Base-by-base conservation (phyloP, 805 yeast genomes). In the Komagataella ulmi region DNA sequence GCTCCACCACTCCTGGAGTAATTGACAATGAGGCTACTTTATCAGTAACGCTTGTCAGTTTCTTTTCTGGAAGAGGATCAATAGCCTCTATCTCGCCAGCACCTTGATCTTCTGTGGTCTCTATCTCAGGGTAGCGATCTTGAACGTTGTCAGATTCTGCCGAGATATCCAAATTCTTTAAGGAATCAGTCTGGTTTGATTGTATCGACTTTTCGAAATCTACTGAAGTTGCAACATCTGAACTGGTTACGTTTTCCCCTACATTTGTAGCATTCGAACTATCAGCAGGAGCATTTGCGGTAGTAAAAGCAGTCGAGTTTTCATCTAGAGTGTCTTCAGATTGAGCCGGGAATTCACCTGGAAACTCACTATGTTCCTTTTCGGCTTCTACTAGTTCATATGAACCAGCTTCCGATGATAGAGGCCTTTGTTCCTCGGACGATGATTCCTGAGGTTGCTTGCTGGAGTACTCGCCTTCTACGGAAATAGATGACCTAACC, bases 401-500 rank as follows among this genome's bases (percentile, higher is more conserved):
- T 10, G 40, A 30, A 30, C 40, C 40, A 30, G 40, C 40, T 30
- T 30, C 40, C 12, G 40, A 30, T 14, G 40, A 30, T 10, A 30
- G n/a, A 10, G 40, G 40, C 14, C 12, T 14, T 30, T 30, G 40
- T 12, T 30, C 40, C 14, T 30, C 40, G 8, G 40, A 12, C 6
- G 40, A 30, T 8, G n/a, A 30, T 1, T 30, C 40, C 14, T 30
- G 40, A 8, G 14, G 12, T 14, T 30, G 40, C 40, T 30, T 30
- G 3, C 5, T 30, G n/a, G 40, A 30, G n/a, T 30, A 30, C 14
- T 30, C 40, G 10, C 40, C 40, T 30, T 30, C 40, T 14, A 30
- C 40, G 6, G 73, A 70, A 17, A 68, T 64, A 6, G 75, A 65
- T n/a, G 47, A 23, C 14, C 40, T 40, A 17, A 62, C 62, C 54